Evolutionary conservation across 257 asterid genomes (phyloP).

Genomic region (Nemophila menziesii): DNA sequence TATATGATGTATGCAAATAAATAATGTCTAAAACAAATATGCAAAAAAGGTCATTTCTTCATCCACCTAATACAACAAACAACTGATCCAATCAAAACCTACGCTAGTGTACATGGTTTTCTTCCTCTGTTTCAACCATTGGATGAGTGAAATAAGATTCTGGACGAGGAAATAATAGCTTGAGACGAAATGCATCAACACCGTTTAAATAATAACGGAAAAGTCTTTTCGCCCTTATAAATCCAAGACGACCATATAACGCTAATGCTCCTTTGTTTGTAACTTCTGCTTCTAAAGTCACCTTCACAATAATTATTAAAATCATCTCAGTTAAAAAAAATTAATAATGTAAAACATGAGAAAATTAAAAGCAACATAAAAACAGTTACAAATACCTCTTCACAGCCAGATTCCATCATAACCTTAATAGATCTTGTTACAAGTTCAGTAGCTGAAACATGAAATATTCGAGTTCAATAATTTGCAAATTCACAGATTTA

Average conservation of each 20-base stretch:
- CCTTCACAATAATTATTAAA: slow-evolving; percentile 27
- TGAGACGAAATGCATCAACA: slow-evolving; percentile 89
- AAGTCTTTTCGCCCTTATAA: slow-evolving; percentile 85
- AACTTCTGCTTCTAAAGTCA: slow-evolving; percentile 93
- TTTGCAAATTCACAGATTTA: neutral
- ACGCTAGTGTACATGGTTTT: neutral
- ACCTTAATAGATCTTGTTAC: slow-evolving; percentile 63
- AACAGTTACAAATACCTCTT: slow-evolving; percentile 48
- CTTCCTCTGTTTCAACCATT: slow-evolving; percentile 12
- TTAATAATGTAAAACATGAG: neutral
- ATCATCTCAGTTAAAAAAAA: neutral
- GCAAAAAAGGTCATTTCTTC: neutral
- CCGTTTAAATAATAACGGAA: slow-evolving; percentile 90
- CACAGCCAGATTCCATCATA: slow-evolving; percentile 92
- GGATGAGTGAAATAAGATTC: slow-evolving; percentile 28
- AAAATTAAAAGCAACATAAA: neutral
- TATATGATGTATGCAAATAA: neutral
- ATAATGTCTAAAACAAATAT: no score
- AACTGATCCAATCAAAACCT: neutral
- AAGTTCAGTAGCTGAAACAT: slow-evolving; percentile 66
- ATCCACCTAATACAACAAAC: neutral
- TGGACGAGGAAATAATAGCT: slow-evolving; percentile 63
- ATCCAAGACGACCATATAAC: slow-evolving; percentile 82
- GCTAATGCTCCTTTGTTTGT: slow-evolving; percentile 94
- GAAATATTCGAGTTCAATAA: slow-evolving; percentile 1